Percentiles rank a stretch among this genome's conserved stretches.
Evolutionary conservation across 208 protist species (phyloP).

Genomic region (Leishmania martiniquensis): DNA sequence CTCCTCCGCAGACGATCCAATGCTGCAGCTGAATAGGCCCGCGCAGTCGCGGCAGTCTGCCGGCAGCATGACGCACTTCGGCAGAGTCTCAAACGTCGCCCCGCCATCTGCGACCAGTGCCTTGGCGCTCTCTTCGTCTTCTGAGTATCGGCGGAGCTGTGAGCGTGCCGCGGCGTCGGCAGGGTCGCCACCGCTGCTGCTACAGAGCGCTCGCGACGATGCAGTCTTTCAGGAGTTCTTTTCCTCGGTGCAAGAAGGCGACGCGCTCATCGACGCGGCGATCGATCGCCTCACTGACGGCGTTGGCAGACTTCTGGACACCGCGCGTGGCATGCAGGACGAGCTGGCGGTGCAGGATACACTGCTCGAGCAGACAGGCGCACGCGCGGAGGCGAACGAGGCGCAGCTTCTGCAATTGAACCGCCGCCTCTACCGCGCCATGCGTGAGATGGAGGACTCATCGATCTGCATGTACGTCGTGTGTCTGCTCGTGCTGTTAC

Average conservation of each 20-base stretch:
- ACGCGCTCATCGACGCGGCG: slow-evolving; percentile 61
- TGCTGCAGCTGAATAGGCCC: slow-evolving; percentile 21
- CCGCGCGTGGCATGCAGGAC: slow-evolving; percentile 58
- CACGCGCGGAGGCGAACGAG: slow-evolving; percentile 40
- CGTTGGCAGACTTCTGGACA: slow-evolving; percentile 59
- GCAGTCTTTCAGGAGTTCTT: slow-evolving; percentile 77
- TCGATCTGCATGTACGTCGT: slow-evolving; percentile 56
- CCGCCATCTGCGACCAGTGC: slow-evolving; percentile 1
- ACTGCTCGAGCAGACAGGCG: slow-evolving; percentile 59
- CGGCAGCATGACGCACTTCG: slow-evolving; percentile 23
- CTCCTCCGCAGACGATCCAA: slow-evolving; percentile 3
- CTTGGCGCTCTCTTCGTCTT: background rate
- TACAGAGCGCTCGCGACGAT: slow-evolving; percentile 51
- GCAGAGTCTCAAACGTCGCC: slow-evolving; percentile 20
- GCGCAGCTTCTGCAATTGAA: slow-evolving; percentile 59
- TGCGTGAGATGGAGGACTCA: slow-evolving; percentile 60
- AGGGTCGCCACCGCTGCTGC: slow-evolving; percentile 2
- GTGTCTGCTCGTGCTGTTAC: slow-evolving; percentile 45
- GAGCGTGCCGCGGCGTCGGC: background rate
- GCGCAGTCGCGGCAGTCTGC: slow-evolving; percentile 19
- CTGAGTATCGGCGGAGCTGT: background rate
- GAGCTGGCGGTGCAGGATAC: slow-evolving; percentile 60
- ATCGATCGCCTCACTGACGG: slow-evolving; percentile 70
- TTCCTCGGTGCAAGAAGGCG: slow-evolving; percentile 44
- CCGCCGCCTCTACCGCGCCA: slow-evolving; percentile 44